Evolutionary conservation across 2,329 filamentous ascomycete genomes (phyloP).

Genomic region (Scedosporium dehoogii): DNA sequence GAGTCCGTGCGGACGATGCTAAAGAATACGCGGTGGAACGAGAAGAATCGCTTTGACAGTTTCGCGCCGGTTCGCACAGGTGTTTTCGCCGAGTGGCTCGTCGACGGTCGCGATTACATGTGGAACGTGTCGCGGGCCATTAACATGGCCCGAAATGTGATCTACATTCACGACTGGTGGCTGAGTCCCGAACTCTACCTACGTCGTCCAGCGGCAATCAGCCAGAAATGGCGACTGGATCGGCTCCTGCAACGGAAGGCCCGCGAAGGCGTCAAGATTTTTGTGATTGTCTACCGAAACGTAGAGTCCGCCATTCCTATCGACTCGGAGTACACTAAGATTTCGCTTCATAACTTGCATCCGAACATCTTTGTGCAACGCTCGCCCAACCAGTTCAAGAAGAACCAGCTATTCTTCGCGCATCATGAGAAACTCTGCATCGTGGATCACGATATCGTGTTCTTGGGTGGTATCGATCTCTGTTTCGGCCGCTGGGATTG

Average conservation of each 20-base stretch:
- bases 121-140: constrained; percentile 98
- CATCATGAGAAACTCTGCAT: constrained; percentile 98
- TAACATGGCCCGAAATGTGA: constrained; percentile 92
- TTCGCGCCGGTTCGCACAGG: constrained; percentile 82
- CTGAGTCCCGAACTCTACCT: constrained; percentile 92
- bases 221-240: constrained; percentile 95
- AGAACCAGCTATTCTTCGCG: constrained; percentile 99
- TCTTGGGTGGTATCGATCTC: constrained; percentile 89
- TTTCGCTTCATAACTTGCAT: constrained; percentile 86
- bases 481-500: constrained; percentile 98
- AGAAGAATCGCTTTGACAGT: constrained; percentile 78
- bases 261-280: constrained; percentile 90
- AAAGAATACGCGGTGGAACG: constrained; percentile 70
- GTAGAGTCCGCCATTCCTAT: constrained; percentile 96
- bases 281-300: constrained; percentile 95
- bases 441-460: constrained; percentile 91
- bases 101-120: constrained; percentile 97
- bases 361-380: constrained; percentile 94
- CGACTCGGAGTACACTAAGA: constrained; percentile 97
- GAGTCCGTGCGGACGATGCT: constrained; percentile 86
- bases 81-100: constrained; percentile 91
- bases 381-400: constrained; percentile 94
- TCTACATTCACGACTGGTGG: constrained; percentile 99
- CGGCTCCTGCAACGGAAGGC: constrained; percentile 89
- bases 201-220: constrained; percentile 86